Percentiles rank a stretch among this genome's conserved stretches.
These are phyloP conservation scores for Colletotrichum trifolii DNA, from an alignment of 2,329 filamentous ascomycete genomes.

Conservation along the genomic window DNA sequence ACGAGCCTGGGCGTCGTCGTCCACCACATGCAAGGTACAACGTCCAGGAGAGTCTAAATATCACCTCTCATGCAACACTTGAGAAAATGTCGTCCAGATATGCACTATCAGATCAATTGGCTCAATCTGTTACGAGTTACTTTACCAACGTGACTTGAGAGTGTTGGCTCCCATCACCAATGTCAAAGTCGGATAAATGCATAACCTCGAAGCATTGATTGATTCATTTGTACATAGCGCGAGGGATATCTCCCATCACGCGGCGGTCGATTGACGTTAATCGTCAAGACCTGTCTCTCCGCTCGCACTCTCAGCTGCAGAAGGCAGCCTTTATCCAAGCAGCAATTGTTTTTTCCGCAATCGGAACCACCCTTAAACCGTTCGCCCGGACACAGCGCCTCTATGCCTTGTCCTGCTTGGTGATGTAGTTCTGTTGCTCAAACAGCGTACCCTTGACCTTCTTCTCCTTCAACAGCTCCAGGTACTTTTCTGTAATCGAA, in stretches of 20 bases:
- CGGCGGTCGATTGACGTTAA: slow-evolving; percentile 26
- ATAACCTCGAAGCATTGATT: slow-evolving; percentile 32
- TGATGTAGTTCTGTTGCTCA: slow-evolving; percentile 80
- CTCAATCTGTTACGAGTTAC: neutral
- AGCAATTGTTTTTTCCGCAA: slow-evolving; percentile 6
- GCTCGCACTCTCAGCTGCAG: slow-evolving; percentile 11
- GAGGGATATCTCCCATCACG: slow-evolving; percentile 33
- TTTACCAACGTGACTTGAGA: neutral
- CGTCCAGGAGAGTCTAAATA: slow-evolving; percentile 3
- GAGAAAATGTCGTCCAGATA: neutral
- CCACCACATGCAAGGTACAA: neutral
- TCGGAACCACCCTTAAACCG: neutral
- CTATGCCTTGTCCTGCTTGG: slow-evolving; percentile 57
- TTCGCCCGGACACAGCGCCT: slow-evolving; percentile 33
- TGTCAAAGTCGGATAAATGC: slow-evolving; percentile 16
- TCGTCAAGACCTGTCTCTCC: slow-evolving; percentile 19
- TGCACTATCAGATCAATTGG: neutral
- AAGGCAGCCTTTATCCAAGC: slow-evolving; percentile 25
- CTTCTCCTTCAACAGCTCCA: slow-evolving; percentile 79
- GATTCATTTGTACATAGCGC: slow-evolving; percentile 36
- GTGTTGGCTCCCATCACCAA: neutral
- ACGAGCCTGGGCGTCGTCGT: slow-evolving; percentile 23
- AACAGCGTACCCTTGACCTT: slow-evolving; percentile 85
- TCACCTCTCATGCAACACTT: neutral
- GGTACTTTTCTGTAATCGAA: slow-evolving; percentile 74